Percentiles rank a stretch among this genome's conserved stretches.
These are phyloP conservation scores for Kappamyces sp. DNA, from an alignment of 192 early-diverging fungal genomes.

Conservation along the genomic window DNA sequence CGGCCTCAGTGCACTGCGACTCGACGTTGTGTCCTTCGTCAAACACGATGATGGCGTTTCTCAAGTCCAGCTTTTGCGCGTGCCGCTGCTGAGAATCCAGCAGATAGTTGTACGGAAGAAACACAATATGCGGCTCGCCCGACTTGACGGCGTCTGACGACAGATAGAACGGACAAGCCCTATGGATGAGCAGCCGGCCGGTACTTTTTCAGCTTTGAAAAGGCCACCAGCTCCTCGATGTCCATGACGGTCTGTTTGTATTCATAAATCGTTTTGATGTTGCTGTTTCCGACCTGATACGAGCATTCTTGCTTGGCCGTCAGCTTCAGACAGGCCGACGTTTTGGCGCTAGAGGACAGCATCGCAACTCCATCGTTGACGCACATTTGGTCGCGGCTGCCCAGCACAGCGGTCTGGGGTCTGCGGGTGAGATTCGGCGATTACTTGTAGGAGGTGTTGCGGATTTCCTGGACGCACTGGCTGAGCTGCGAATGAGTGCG, in stretches of 20 bases:
- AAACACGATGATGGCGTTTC: constrained; percentile 52
- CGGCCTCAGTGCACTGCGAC: constrained; percentile 32
- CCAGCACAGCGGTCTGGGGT: constrained; percentile 37
- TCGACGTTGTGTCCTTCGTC: constrained; percentile 46
- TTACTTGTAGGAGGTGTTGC: constrained; percentile 40
- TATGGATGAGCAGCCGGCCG: constrained; percentile 3
- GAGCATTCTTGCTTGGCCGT: background rate
- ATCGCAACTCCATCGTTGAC: constrained; percentile 35
- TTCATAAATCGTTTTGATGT: constrained; percentile 22
- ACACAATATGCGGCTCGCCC: constrained; percentile 43
- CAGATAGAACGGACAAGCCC: constrained; percentile 58
- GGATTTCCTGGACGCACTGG: constrained; percentile 46
- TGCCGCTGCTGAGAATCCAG: constrained; percentile 46
- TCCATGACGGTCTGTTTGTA: constrained; percentile 44
- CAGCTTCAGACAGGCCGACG: constrained; percentile 9
- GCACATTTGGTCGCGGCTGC: constrained; percentile 59
- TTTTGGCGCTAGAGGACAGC: constrained; percentile 21
- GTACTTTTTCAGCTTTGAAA: constrained; percentile 28
- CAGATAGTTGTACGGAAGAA: constrained; percentile 63
- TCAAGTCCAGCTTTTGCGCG: constrained; percentile 48
- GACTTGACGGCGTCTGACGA: constrained; percentile 26
- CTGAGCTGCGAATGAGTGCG: constrained; percentile 56
- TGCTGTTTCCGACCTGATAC: background rate
- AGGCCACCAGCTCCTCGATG: constrained; percentile 49
- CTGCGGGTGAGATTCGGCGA: background rate